Evolutionary conservation across 164 flowering plant species (phyloP).

Genomic region (Umbilicus rupestris): DNA sequence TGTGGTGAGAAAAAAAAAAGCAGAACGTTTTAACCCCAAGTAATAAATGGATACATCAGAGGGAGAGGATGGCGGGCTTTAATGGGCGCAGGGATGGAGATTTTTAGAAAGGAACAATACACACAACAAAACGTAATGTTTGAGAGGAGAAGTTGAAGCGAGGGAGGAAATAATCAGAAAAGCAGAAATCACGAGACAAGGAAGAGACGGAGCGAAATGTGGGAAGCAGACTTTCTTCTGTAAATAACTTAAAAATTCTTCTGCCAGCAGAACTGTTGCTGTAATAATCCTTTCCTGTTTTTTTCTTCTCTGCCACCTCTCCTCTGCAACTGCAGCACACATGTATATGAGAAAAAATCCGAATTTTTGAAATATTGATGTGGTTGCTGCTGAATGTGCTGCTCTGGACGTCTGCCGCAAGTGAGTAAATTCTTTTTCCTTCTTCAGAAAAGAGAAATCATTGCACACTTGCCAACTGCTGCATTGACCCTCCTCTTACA

Average conservation of each 20-base stretch:
- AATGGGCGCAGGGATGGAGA: constrained; percentile 8
- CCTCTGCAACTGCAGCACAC: constrained; percentile 1
- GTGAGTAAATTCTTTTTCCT: too few relatives aligned
- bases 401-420: not conserved
- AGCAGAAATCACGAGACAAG: constrained; percentile 36
- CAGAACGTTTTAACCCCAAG: not conserved
- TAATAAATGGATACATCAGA: not conserved
- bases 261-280: not conserved
- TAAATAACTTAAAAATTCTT: not conserved
- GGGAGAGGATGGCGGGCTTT: not conserved
- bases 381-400: too few relatives aligned
- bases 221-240: constrained; percentile 18
- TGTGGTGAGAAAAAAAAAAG: too few relatives aligned
- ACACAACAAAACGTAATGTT: not conserved
- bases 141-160: constrained; percentile 11
- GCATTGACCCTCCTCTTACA: constrained; percentile 55
- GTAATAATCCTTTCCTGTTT: not conserved
- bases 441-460: not conserved
- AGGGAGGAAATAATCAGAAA: constrained; percentile 11
- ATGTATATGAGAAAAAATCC: constrained; percentile 23
- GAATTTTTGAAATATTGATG: too few relatives aligned
- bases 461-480: constrained; percentile 17
- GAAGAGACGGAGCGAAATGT: constrained; percentile 21
- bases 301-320: not conserved
- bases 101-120: constrained; percentile 15